Evolutionary conservation across 2,329 filamentous ascomycete species (phyloP), one percentile per base, ranked within the genome.

Genomic region (Fusarium xylarioides): DNA sequence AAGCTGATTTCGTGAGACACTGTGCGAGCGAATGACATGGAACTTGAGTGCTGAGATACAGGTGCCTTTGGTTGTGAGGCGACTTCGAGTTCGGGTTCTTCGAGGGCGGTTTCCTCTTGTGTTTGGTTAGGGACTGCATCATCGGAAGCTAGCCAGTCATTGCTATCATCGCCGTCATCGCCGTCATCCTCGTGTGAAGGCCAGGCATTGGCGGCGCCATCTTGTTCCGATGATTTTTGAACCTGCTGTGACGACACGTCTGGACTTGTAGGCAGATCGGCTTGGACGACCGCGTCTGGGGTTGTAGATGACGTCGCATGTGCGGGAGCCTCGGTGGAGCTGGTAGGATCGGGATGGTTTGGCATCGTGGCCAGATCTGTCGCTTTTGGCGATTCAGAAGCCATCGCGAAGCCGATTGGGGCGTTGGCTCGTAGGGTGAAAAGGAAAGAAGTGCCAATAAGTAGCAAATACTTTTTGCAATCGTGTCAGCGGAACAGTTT

Each of bases 1-100:
- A 89, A 91, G 78, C 84, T 90, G 30, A 91, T 82, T 59, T 91
- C 89, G 64, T 91, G 87, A 16, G 90, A 88, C 18, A 91, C 89
- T 4, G 90, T 92, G 40, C 90, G 86, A 16, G 89, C 85, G 80
- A 92, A 92, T 1, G 90, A 92, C 78, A 87, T 85, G 53, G 86
- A 89, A 79, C 89, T 91, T 15, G 86, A 80, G 77, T 91, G 90
- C 71, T 90, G 89, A 32, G 85, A 83, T 23, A 80, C 76, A 26
- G 82, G 81, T n/a, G 72, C 74, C 40, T 76, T 74, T 15, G 75
- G 59, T 49, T 71, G 69, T 37, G 73, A 54, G 57, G 63, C 61
- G 50, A 56, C 53, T 35, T 72, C 59, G 35, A 64, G 47, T 19
- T 73, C 68, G 37, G 68, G n/a, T 46, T 70, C 47, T 46, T 73